Evolutionary conservation across 495 filamentous ascomycete genomes (phyloP), one percentile per base, ranked within the genome.

Genomic region (Copromyces sp.): DNA sequence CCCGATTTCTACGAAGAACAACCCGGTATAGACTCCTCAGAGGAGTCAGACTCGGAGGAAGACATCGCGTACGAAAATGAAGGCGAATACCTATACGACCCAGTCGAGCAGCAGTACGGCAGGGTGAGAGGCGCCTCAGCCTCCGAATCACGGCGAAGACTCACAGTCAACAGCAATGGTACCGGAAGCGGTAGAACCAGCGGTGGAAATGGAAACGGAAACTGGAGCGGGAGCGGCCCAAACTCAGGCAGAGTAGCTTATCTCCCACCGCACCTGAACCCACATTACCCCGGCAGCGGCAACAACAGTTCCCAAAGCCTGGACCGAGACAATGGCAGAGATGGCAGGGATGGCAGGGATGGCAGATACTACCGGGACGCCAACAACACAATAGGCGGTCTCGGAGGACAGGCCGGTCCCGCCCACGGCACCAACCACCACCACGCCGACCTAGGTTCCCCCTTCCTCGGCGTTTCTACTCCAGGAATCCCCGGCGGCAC

Each of bases 1-100:
- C 88, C 93, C 3, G 95, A 98, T 74, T 99, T 99, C 78, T 99
- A 99, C 83, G 96, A 98, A 76, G 92, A 93, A 75, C 91, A 93
- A 68, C 85, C 89, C 12, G 86, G 86, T 42, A 80, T 81, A 7
- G 81, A 84, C 20, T 75, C 74, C 0, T 74, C 75, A n/a, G 14
- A 61, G 5, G 73, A 72, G 1, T 69, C 65, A 29, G 81, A 84
- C 42, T 83, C 84, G 17, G 84, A 83, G 0, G 80, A 81, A 0
- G 82, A 84, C 2, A 81, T 81, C 24, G 80, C 80, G 16, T 78
- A 75, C 6, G 75, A 78, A 8, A 80, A 82, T 8, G 78, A 81
- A 47, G 81, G 81, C 3, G 68, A 69, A 53, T 59, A 75, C 8
- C 75, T 75, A 37, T 80, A 82, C 4, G 80, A 82, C 32, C 79